phyloP scores from a whole-genome alignment of 2,329 filamentous ascomycete species.

The Cyphellophora europaea region DNA sequence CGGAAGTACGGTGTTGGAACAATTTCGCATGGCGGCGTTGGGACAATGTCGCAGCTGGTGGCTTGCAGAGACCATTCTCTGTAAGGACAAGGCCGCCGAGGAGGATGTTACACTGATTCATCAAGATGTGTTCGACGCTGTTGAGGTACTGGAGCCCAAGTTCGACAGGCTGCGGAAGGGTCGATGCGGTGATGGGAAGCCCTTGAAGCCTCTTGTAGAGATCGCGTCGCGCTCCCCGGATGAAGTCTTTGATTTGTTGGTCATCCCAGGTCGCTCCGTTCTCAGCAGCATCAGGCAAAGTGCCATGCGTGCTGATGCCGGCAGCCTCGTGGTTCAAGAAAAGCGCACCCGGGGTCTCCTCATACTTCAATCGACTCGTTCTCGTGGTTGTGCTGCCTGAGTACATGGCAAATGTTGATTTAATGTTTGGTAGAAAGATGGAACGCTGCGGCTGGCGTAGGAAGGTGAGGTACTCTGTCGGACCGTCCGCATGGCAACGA shows the following conservation, averaged over 20 bases:
- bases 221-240: neutral
- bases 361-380: neutral
- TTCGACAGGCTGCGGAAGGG: slow-evolving; percentile 1
- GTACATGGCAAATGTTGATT: neutral
- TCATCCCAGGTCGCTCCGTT: neutral
- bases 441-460: too few species aligned
- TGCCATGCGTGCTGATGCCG: neutral
- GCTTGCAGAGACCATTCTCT: neutral
- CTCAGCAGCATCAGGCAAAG: neutral
- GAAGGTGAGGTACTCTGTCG: too few species aligned
- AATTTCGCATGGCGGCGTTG: neutral
- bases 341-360: neutral
- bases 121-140: neutral
- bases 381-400: neutral
- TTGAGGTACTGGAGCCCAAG: neutral
- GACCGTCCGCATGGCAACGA: too few species aligned
- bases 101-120: neutral
- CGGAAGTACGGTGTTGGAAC: neutral
- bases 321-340: neutral
- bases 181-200: slow-evolving; percentile 1
- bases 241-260: slow-evolving; percentile 1
- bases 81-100: neutral
- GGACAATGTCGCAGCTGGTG: neutral
- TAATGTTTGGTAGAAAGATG: neutral
- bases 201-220: slow-evolving; percentile 5